These are phyloP conservation scores for Candida taoyuanica DNA, from an alignment of 805 yeast genomes.

Conservation along the genomic window DNA sequence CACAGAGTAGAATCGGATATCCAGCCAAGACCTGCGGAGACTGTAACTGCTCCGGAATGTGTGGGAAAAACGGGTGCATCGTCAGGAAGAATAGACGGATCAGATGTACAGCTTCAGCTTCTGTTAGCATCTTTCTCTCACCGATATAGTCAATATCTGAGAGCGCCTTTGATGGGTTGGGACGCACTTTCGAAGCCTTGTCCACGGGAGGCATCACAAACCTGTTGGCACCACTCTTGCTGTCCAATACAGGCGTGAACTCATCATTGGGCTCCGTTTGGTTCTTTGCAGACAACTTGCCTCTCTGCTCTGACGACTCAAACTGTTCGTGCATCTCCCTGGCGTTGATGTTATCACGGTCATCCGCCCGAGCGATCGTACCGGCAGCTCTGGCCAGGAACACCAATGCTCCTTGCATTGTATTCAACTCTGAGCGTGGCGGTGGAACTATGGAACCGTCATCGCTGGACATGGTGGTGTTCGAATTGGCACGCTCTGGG, in stretches of 20 bases:
- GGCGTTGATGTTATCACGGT: slow-evolving; percentile 55
- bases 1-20: slow-evolving; percentile 76
- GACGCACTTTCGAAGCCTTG: slow-evolving; percentile 29
- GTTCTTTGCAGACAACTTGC: too few species aligned
- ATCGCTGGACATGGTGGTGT: slow-evolving; percentile 13
- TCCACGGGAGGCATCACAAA: slow-evolving; percentile 30
- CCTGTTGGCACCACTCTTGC: slow-evolving; percentile 18
- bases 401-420: slow-evolving; percentile 58
- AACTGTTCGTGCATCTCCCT: slow-evolving; percentile 43
- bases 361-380: slow-evolving; percentile 64
- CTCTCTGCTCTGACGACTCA: slow-evolving; percentile 30
- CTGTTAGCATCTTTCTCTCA: slow-evolving; percentile 49
- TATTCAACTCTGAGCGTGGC: slow-evolving; percentile 25
- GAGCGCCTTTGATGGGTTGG: slow-evolving; percentile 36
- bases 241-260: slow-evolving; percentile 25
- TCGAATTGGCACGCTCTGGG: slow-evolving; percentile 12
- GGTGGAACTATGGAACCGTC: slow-evolving; percentile 18
- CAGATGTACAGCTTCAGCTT: slow-evolving; percentile 52
- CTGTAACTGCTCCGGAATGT: slow-evolving; percentile 70
- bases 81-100: slow-evolving; percentile 63
- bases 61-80: slow-evolving; percentile 89
- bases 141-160: slow-evolving; percentile 66
- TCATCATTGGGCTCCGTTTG: slow-evolving; percentile 8
- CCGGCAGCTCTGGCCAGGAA: slow-evolving; percentile 80
- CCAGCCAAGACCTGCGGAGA: slow-evolving; percentile 61